A percentile compares a stretch with the other conserved stretches of the same genome.
phyloP scores from a whole-genome alignment of 2,329 filamentous ascomycete genomes.

The Talaromyces funiculosus region DNA sequence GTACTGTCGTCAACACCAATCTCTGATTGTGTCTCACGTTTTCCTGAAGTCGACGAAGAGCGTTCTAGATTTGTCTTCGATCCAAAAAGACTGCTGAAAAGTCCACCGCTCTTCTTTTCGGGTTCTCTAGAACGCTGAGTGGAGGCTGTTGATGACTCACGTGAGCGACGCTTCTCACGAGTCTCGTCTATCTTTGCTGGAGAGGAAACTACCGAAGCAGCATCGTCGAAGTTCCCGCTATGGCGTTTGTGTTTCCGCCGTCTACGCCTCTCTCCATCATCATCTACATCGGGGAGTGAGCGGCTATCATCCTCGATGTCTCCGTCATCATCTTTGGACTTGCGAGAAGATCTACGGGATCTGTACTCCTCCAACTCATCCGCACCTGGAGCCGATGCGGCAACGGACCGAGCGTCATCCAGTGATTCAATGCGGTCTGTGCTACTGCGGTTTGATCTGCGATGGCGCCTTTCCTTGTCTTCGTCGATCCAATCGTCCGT shows the following conservation, averaged over 20 bases:
- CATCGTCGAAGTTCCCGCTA: slow-evolving; percentile 31
- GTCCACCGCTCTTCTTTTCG: slow-evolving; percentile 27
- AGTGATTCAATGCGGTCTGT: slow-evolving; percentile 3
- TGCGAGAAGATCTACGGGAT: slow-evolving; percentile 20
- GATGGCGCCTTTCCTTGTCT: slow-evolving; percentile 4
- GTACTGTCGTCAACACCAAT: slow-evolving; percentile 30
- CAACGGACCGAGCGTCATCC: slow-evolving; percentile 9
- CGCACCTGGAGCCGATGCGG: slow-evolving; percentile 10
- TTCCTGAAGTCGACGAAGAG: slow-evolving; percentile 27
- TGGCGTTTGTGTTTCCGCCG: slow-evolving; percentile 23
- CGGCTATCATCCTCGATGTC: slow-evolving; percentile 18
- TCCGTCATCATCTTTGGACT: slow-evolving; percentile 8
- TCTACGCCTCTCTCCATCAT: slow-evolving; percentile 21
- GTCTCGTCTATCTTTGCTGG: slow-evolving; percentile 28
- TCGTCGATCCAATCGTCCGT: slow-evolving; percentile 9
- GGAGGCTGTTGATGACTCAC: slow-evolving; percentile 18
- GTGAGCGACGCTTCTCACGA: slow-evolving; percentile 26
- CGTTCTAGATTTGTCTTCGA: slow-evolving; percentile 23
- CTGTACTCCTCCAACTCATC: slow-evolving; percentile 17
- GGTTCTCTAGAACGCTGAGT: slow-evolving; percentile 24
- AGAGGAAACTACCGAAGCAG: slow-evolving; percentile 30
- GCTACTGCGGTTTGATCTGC: slow-evolving; percentile 8
- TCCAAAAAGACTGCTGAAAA: slow-evolving; percentile 35
- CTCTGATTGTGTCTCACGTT: slow-evolving; percentile 34
- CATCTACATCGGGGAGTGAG: slow-evolving; percentile 20